Conservation (phyloP, 768 basidiomycete species). For the Panaeolus cyanescens region DNA sequence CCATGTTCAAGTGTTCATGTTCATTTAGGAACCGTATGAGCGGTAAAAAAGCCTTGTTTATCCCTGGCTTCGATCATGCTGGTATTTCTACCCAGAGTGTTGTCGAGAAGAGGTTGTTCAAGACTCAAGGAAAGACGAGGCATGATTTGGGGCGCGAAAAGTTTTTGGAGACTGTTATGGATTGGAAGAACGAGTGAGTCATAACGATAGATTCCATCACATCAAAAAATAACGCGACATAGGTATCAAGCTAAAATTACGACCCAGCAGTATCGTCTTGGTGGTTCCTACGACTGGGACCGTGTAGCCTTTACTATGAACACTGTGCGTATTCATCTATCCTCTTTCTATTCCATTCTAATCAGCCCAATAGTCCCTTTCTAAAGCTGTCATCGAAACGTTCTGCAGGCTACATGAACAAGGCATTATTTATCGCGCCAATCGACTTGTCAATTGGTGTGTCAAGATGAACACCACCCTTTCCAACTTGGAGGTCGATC, state of each 20-base stretch:
- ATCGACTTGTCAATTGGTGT: constrained; percentile 98
- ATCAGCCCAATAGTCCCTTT: constrained; percentile 52
- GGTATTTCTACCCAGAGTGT: constrained; percentile 98
- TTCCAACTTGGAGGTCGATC: constrained; percentile 98
- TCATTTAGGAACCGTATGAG: constrained; percentile 84
- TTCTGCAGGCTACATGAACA: constrained; percentile 93
- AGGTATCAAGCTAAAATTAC: constrained; percentile 96
- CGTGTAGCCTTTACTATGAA: constrained; percentile 96
- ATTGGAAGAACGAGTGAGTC: constrained; percentile 95
- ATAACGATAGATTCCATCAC: not conserved
- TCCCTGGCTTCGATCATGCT: constrained; percentile 97
- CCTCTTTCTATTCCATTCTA: not conserved
- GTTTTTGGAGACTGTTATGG: constrained; percentile 89
- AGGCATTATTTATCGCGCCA: constrained; percentile 91
- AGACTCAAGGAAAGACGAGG: constrained; percentile 76
- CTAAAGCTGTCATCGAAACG: constrained; percentile 86
- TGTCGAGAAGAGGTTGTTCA: constrained; percentile 91
- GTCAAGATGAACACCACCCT: constrained; percentile 93
- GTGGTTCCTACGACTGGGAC: constrained; percentile 94
- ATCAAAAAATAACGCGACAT: not conserved
- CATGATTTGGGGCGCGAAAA: constrained; percentile 95
- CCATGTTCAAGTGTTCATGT: not conserved
- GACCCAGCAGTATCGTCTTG: constrained; percentile 83
- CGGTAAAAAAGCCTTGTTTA: constrained; percentile 86
- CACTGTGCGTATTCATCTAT: constrained; percentile 50